Conservation (phyloP, 2,329 filamentous ascomycete genomes). For the Didymosphaeria variabile region DNA sequence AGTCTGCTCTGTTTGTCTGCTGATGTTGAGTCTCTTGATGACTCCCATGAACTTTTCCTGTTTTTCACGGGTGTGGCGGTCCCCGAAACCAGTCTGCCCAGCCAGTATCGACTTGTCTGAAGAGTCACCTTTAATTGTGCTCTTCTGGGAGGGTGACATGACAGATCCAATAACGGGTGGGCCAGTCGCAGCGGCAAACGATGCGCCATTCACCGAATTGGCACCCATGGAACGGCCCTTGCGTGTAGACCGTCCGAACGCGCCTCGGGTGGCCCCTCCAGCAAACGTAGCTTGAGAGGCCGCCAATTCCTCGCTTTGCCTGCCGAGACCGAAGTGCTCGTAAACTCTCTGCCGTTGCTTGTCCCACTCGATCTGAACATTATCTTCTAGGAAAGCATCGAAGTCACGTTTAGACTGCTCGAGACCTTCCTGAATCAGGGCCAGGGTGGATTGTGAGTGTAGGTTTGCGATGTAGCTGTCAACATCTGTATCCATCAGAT, state of each 20-base stretch:
- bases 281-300: constrained; percentile 48
- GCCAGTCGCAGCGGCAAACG: constrained; percentile 74
- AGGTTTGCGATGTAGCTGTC: constrained; percentile 83
- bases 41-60: constrained; percentile 82
- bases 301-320: constrained; percentile 52
- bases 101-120: constrained; percentile 64
- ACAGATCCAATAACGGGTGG: constrained; percentile 84
- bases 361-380: constrained; percentile 95
- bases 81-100: constrained; percentile 66
- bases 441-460: constrained; percentile 88
- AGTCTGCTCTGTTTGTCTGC: constrained; percentile 70
- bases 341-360: constrained; percentile 92
- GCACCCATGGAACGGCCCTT: constrained; percentile 52
- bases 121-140: constrained; percentile 68
- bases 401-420: constrained; percentile 91
- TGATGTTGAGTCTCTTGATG: constrained; percentile 79
- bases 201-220: constrained; percentile 45
- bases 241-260: constrained; percentile 63
- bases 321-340: constrained; percentile 88
- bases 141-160: constrained; percentile 63
- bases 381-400: constrained; percentile 91
- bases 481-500: constrained; percentile 63
- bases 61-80: constrained; percentile 82
- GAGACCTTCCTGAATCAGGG: constrained; percentile 91
- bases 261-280: constrained; percentile 49